A percentile compares a stretch with the other conserved stretches of the same genome.
Conservation (phyloP, 192 early-diverging fungal species). For the Backusella mclennaniae region DNA sequence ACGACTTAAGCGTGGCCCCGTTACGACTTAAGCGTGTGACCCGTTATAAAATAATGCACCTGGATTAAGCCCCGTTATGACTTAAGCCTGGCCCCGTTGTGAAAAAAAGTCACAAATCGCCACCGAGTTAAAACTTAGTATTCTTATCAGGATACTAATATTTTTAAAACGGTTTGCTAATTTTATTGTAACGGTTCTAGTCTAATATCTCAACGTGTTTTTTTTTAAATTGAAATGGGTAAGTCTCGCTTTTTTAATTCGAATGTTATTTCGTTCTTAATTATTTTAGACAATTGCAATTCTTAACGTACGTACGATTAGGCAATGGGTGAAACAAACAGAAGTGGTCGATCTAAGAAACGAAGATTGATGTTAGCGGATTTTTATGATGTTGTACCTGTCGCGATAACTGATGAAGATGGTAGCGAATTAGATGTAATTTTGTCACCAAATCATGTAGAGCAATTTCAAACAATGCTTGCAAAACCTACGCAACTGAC, state of each 20-base stretch:
- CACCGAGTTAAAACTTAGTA: not conserved
- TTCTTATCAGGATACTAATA: not conserved
- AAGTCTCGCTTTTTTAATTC: not conserved
- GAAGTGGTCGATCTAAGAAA: not conserved
- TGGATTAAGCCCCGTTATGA: not conserved
- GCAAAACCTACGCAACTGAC: conserved; percentile 4
- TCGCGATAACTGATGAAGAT: conserved; percentile 10
- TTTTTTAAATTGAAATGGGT: not conserved
- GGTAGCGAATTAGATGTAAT: conserved; percentile 2
- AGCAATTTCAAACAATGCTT: conserved; percentile 12
- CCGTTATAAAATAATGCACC: no score
- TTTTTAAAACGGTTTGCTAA: not conserved
- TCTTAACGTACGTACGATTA: not conserved
- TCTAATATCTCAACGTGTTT: not conserved
- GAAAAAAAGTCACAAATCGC: not conserved
- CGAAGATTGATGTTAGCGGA: not conserved
- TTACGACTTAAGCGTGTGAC: no score
- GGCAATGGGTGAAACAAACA: not conserved
- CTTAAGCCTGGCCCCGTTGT: not conserved
- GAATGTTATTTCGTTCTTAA: not conserved
- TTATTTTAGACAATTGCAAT: not conserved
- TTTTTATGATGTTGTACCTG: not conserved
- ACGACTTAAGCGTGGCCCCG: not conserved
- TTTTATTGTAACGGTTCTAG: not conserved
- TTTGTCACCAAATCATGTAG: conserved; percentile 4